phyloP scores from a whole-genome alignment of 768 basidiomycete species.

The Myochromella boudieri region DNA sequence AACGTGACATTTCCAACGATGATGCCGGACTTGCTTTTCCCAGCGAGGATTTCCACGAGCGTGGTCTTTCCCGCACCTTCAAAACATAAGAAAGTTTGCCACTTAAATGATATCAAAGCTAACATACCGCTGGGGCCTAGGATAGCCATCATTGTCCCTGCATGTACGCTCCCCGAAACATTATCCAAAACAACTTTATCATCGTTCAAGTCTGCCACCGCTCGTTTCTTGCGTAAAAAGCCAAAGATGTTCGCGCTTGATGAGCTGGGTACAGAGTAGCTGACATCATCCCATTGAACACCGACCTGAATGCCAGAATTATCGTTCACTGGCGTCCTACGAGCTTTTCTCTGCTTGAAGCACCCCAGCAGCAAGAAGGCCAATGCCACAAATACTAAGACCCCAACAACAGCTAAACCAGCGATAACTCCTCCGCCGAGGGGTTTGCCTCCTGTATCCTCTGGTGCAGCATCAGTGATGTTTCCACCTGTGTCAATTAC shows the following conservation, averaged over 20 bases:
- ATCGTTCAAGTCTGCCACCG: slow-evolving; percentile 27
- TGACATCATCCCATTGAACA: slow-evolving; percentile 68
- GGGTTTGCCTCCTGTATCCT: slow-evolving; percentile 33
- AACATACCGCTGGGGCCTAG: slow-evolving; percentile 81
- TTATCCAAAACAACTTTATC: slow-evolving; percentile 70
- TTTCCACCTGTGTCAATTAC: slow-evolving; percentile 61
- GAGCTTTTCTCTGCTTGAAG: slow-evolving; percentile 60
- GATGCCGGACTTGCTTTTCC: slow-evolving; percentile 74
- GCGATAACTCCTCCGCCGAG: slow-evolving; percentile 87
- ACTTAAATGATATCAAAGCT: neutral
- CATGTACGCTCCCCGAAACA: slow-evolving; percentile 66
- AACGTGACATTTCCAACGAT: slow-evolving; percentile 66
- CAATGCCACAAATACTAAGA: slow-evolving; percentile 56
- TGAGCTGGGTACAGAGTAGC: slow-evolving; percentile 54
- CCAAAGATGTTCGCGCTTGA: slow-evolving; percentile 12
- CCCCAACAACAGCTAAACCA: slow-evolving; percentile 83
- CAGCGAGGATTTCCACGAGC: slow-evolving; percentile 86
- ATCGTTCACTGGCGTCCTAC: slow-evolving; percentile 38
- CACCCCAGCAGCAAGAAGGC: slow-evolving; percentile 63
- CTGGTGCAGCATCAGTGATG: slow-evolving; percentile 28
- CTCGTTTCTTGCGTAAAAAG: slow-evolving; percentile 13
- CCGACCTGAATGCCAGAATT: slow-evolving; percentile 52
- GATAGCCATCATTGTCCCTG: slow-evolving; percentile 89
- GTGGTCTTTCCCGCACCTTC: slow-evolving; percentile 88
- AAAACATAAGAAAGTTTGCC: too few species aligned